Evolutionary conservation across 345 rosid genomes (phyloP), one percentile per base, ranked within the genome.

Genomic region (Salix purpurea): DNA sequence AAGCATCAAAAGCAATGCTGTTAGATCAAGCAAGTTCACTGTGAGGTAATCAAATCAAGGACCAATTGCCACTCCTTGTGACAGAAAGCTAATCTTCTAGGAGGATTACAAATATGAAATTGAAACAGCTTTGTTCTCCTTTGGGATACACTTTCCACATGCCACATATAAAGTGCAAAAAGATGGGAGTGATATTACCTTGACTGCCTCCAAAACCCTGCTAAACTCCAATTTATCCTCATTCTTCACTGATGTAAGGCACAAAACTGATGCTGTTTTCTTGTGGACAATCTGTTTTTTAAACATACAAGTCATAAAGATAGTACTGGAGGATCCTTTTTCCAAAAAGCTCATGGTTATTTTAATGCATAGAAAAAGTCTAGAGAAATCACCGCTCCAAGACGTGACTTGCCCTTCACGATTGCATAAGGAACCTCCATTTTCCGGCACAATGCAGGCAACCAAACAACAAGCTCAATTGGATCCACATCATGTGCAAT

Each of bases 401-500:
- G 83, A 21, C 95, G 87, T 7, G 95, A 79, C 82, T 91, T 91
- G 1, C 93, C 96, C 83, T 91, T 91, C 75, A 91, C 96, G 70
- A 91, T 75, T 87, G 85, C 91, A 86, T 91, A 91, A 0, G 96
- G 96, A 32, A 91, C 88, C 84, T 91, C 96, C 93, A 91, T 89
- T 83, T 91, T 91, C 34, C 96, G 85, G 81, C 96, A 91, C 14
- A 91, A 77, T 34, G 96, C 91, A 40, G 96, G 96, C 39, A 91
- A 72, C 96, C 96, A 91, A 7, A 91, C 93, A 67, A 91, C 96
- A 85, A 89, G 78, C 87, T 91, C 96, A 28, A 91, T 91, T 9
- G 93, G 96, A 77, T 91, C 93, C 11, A 91, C 96, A 78, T 91
- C 96, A 54, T 90, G 96, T n/a, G 93, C 96, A 30, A 91, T 91